Evolutionary conservation across 768 basidiomycete species (phyloP), one percentile per base, ranked within the genome.

Genomic region (Collybia sordida): DNA sequence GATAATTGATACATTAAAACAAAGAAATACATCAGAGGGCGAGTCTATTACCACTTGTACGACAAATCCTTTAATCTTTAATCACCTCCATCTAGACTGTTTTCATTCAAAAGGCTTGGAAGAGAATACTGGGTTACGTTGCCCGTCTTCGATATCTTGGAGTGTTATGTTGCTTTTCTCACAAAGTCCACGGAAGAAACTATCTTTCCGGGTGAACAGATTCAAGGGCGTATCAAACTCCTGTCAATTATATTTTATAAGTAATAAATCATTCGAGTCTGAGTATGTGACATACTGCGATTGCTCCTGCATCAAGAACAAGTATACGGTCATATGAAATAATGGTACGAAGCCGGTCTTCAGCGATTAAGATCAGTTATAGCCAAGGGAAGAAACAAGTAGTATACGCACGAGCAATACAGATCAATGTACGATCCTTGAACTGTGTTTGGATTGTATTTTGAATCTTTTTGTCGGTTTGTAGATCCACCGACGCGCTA

Each of bases 401-500:
- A n/a, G 15, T 12, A 40, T n/a, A 74, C 84, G 63, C 57, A 87
- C 83, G 88, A 42, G 86, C 87, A 55, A 91, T 91, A 63, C 86
- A 89, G 19, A 92, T 67, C 15, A 91, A 72, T 0, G 91, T 92
- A 45, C 83, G 80, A 56, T 86, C 81, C 38, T 68, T 72, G 71
- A 93, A 93, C 64, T 85, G 80, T 5, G 69, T 75, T 6, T 85
- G 76, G 44, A 95, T 93, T 3, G 91, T 93, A 35, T 79, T 70
- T 58, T 94, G 91, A 47, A 95, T 91, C 65, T 85, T 87, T 52
- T 80, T 71, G 64, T 93, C 91, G 0, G 89, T 93, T 63, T 87
- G 88, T 43, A 83, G 74, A 58, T 90, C 87, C 11, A 90, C 86
- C 4, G 85, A 86, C 9, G 86, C 86, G 70, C 61, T 66, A 34